These are phyloP conservation scores for Acacia acuminata DNA, from an alignment of 306 rosid genomes.

Conservation along the genomic window DNA sequence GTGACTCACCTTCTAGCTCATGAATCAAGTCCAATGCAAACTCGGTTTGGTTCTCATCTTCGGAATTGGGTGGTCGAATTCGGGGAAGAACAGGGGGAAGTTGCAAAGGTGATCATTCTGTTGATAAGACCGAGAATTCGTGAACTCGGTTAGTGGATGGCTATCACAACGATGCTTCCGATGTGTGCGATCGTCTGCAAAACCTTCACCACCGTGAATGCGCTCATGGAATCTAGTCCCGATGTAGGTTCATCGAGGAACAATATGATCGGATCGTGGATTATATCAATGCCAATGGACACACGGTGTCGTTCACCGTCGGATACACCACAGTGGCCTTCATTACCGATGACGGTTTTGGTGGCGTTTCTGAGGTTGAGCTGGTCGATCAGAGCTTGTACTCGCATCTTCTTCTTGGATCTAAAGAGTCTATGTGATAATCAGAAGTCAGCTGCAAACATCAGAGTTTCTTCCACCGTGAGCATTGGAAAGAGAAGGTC, in stretches of 20 bases:
- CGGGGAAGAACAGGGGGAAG: slow-evolving; percentile 61
- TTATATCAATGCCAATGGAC: slow-evolving; percentile 85
- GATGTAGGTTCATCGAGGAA: slow-evolving; percentile 97
- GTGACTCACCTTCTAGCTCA: slow-evolving; percentile 51
- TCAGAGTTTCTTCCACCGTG: slow-evolving; percentile 91
- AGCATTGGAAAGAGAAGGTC: slow-evolving; percentile 92
- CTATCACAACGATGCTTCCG: slow-evolving; percentile 95
- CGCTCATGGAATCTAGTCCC: slow-evolving; percentile 89
- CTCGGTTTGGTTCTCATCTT: slow-evolving; percentile 78
- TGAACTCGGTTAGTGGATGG: slow-evolving; percentile 90
- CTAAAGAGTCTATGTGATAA: too few relatives aligned
- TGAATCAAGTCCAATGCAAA: slow-evolving; percentile 90
- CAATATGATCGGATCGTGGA: slow-evolving; percentile 86
- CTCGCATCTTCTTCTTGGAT: too few relatives aligned
- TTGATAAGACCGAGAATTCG: slow-evolving; percentile 72
- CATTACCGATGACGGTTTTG: slow-evolving; percentile 82
- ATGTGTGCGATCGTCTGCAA: slow-evolving; percentile 86
- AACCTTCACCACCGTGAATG: slow-evolving; percentile 92
- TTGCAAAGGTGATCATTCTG: slow-evolving; percentile 60
- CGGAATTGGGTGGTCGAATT: slow-evolving; percentile 89
- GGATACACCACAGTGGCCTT: slow-evolving; percentile 98
- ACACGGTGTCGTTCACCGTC: slow-evolving; percentile 92
- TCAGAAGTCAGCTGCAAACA: too few relatives aligned
- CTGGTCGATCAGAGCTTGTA: slow-evolving; percentile 83
- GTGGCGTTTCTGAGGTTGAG: slow-evolving; percentile 86